Base-by-base conservation (phyloP, 352 stramenopile genomes). In the Elongisporangium prolatum region DNA sequence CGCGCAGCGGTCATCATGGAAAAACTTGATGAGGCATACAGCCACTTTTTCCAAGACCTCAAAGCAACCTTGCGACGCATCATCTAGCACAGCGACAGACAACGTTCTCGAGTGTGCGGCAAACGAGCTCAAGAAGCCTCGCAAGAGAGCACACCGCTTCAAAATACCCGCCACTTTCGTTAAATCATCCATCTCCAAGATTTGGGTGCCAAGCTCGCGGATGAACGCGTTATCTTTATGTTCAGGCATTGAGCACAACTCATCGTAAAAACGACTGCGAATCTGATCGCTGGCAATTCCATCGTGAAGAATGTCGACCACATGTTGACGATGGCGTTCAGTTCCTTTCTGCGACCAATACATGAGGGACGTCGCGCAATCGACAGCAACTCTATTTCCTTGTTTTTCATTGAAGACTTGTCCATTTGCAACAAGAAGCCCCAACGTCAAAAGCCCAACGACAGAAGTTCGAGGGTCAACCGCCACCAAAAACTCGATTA, bases 271-370 rank as follows among this genome's bases (percentile, higher is more conserved):
- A 50, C 74, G 77, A 3, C 37, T 64, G 47, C 77, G 59, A 18
- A 77, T 68, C 6, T 22, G 50, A 3, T 68, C 60, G 40, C 80
- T 72, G 3, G 59, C 77, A 34, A 93, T 69, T 8, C 82, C 82
- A 50, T 91, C 84, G 53, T 86, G 65, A 7, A 93, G 50, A 51
- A 93, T 88, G 50, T 73, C 85, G 24, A 91, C 72, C 0, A 77
- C 84, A 38, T 90, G 91, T 40, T 93, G 80, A 72, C 91, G 84
- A 49, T 92, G 80, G 3, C 84, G 78, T 50, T 91, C 84, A 0
- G 82, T 91, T 14, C 84, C 84, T 57, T 93, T 92, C 56, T 91
- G 80, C 60, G 91, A 87, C 84, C 84, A 93, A 49, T 93, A 91
- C 11, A 91, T 75, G 2, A 93, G 55, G 14, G 80, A 91, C 9